Conservation (phyloP, 208 protist species). For the Trypanosoma cruzi region DNA sequence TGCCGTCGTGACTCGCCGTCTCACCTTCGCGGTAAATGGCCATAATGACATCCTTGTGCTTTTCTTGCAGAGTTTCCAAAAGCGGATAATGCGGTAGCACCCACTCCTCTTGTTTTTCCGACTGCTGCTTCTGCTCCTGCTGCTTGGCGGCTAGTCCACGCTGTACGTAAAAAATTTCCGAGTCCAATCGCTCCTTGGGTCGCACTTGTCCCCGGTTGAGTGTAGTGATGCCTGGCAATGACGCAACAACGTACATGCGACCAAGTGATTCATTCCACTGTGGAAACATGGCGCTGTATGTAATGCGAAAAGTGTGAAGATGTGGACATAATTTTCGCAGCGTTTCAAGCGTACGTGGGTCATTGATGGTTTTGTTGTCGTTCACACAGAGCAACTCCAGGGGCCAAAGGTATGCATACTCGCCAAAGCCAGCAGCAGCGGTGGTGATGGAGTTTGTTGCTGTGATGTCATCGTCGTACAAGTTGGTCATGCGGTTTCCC, state of each 20-base stretch:
- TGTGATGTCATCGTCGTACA: conserved; percentile 25
- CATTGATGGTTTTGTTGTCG: conserved; percentile 61
- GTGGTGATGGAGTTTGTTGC: not conserved
- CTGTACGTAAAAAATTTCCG: conserved; percentile 89
- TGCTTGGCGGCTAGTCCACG: conserved; percentile 62
- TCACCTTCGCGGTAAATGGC: conserved; percentile 72
- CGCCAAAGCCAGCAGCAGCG: not conserved
- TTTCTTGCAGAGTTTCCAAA: conserved; percentile 59
- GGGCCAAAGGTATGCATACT: conserved; percentile 45
- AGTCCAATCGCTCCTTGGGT: conserved; percentile 80
- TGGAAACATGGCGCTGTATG: conserved; percentile 71
- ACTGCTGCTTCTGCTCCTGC: conserved; percentile 18
- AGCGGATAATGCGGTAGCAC: conserved; percentile 44
- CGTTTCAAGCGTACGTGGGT: conserved; percentile 57
- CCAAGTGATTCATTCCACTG: conserved; percentile 79
- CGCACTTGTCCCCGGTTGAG: conserved; percentile 83
- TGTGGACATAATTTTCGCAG: conserved; percentile 62
- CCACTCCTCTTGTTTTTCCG: not conserved
- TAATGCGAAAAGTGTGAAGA: conserved; percentile 74
- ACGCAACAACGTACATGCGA: conserved; percentile 88
- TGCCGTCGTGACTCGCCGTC: conserved; percentile 64
- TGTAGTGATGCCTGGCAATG: conserved; percentile 68
- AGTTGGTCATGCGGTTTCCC: conserved; percentile 62
- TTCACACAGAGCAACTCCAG: conserved; percentile 76
- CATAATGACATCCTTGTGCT: conserved; percentile 89